Conservation (phyloP, 768 basidiomycete genomes). For the Rubroboletus pulcherrimus region DNA sequence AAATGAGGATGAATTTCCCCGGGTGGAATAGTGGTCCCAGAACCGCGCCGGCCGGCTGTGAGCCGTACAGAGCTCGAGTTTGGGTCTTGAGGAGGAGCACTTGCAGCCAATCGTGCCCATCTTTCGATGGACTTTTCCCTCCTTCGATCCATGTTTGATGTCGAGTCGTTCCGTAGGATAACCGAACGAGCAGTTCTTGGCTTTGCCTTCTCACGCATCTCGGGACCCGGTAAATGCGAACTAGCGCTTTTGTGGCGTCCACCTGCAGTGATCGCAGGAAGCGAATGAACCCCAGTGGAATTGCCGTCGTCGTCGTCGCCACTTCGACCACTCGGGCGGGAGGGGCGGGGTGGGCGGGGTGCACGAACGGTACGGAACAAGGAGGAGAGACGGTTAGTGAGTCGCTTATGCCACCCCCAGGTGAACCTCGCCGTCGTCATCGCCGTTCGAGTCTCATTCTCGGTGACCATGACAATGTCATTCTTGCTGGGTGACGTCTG, state of each 20-base stretch:
- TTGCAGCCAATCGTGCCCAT: conserved; percentile 30
- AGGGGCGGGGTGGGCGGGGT: conserved; percentile 18
- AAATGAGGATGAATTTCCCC: conserved; percentile 11
- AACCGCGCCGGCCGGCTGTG: conserved; percentile 24
- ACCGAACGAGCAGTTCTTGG: conserved; percentile 20
- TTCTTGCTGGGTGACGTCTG: conserved; percentile 51
- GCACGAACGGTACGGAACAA: conserved; percentile 44
- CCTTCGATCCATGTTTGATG: conserved; percentile 20
- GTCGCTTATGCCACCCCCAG: conserved; percentile 51
- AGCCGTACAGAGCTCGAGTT: conserved; percentile 11
- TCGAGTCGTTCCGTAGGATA: conserved; percentile 19
- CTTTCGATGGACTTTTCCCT: conserved; percentile 32
- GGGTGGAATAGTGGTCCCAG: conserved; percentile 29
- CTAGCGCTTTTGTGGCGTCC: conserved; percentile 27
- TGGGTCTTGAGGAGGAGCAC: conserved; percentile 17
- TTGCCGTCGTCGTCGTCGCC: conserved; percentile 19
- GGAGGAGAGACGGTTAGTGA: conserved; percentile 44
- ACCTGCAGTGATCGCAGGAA: conserved; percentile 22
- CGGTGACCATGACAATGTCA: conserved; percentile 57
- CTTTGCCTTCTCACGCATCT: conserved; percentile 28
- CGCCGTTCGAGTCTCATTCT: conserved; percentile 73
- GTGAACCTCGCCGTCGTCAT: conserved; percentile 63
- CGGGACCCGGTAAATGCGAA: conserved; percentile 11
- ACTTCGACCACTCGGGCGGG: conserved; percentile 10
- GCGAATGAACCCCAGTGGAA: conserved; percentile 30